Percentiles rank a stretch among this genome's conserved stretches.
Conservation (phyloP, 768 basidiomycete genomes). For the Xerocomellus chrysenteron region DNA sequence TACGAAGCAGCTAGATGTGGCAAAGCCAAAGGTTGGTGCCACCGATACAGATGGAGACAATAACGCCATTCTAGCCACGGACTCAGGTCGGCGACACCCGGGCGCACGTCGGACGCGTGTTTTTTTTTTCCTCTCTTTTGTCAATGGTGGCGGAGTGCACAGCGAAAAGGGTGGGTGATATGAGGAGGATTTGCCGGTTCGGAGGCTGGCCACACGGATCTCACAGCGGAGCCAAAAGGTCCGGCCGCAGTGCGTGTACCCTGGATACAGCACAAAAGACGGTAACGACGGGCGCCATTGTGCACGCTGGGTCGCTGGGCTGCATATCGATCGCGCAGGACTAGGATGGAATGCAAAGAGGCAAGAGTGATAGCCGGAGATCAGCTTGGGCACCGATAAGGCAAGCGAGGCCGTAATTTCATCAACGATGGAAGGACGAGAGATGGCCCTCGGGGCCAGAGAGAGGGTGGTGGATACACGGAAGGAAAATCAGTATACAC, state of each 20-base stretch:
- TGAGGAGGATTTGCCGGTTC: neutral
- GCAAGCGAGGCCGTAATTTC: conserved; percentile 8
- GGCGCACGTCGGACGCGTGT: conserved; percentile 7
- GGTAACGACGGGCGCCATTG: neutral
- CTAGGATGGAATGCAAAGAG: neutral
- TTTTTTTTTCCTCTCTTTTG: neutral
- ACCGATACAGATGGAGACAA: conserved; percentile 14
- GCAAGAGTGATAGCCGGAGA: conserved; percentile 18
- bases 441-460: neutral
- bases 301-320: neutral
- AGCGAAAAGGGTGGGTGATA: neutral
- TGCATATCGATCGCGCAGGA: neutral
- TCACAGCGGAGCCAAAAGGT: conserved; percentile 11
- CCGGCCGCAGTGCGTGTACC: conserved; percentile 10
- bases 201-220: conserved; percentile 10
- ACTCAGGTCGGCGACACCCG: conserved; percentile 8
- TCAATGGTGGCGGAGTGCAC: neutral
- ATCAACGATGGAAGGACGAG: neutral
- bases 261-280: conserved; percentile 9
- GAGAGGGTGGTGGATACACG: neutral
- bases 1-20: conserved; percentile 17
- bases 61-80: conserved; percentile 16
- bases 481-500: conserved; percentile 7
- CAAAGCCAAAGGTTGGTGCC: conserved; percentile 7
- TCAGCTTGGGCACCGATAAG: conserved; percentile 10